A percentile compares a stretch with the other conserved stretches of the same genome.
Evolutionary conservation across 192 early-diverging fungal genomes (phyloP).

Genomic region (Coemansia sp.): DNA sequence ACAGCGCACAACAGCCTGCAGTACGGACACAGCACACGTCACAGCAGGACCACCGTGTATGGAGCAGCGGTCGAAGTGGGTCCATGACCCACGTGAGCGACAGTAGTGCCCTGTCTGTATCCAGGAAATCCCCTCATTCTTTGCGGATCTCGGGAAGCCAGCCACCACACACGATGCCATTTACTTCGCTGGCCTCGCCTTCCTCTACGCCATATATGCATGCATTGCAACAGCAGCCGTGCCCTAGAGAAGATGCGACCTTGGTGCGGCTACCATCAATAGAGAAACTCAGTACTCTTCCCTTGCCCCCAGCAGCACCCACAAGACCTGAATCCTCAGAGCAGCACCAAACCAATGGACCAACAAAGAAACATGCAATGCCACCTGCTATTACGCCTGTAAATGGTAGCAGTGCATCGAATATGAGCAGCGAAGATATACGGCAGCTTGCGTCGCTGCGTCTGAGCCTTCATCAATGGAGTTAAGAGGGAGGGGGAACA

Average conservation of each 20-base stretch:
- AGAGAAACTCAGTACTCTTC: conserved; percentile 16
- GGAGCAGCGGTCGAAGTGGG: conserved; percentile 10
- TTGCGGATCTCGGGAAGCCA: conserved; percentile 1
- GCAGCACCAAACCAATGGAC: background rate
- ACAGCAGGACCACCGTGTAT: background rate
- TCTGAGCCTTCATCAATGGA: conserved; percentile 34
- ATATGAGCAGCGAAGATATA: conserved; percentile 52
- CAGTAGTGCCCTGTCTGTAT: background rate
- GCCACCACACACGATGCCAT: conserved; percentile 3
- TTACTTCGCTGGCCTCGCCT: conserved; percentile 7
- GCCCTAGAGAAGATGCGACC: background rate
- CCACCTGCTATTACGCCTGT: conserved; percentile 4
- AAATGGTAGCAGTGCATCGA: conserved; percentile 3
- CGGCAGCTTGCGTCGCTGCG: conserved; percentile 46
- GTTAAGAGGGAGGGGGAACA: background rate
- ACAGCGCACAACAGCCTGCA: background rate
- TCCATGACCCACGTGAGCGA: conserved; percentile 10
- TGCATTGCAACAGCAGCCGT: background rate
- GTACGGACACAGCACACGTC: background rate
- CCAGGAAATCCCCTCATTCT: conserved; percentile 1
- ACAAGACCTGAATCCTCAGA: background rate
- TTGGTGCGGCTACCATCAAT: conserved; percentile 30
- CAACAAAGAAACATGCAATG: conserved; percentile 2
- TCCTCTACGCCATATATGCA: conserved; percentile 1
- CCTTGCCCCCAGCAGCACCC: background rate